These are phyloP conservation scores for Colletotrichum karsti DNA, from an alignment of 2,329 filamentous ascomycete species.

Conservation along the genomic window DNA sequence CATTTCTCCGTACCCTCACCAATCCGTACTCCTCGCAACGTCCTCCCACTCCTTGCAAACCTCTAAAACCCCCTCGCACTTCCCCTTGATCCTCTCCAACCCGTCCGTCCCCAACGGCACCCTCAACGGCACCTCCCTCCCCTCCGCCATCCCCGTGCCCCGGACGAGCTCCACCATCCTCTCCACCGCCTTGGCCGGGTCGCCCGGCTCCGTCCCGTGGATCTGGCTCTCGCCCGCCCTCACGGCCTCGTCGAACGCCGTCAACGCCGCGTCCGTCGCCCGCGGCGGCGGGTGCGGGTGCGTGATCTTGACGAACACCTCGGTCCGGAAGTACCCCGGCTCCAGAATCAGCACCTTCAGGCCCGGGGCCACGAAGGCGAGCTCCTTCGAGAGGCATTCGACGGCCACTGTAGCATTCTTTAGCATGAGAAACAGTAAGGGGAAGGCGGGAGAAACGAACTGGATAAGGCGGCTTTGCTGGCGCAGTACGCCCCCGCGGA, in stretches of 20 bases:
- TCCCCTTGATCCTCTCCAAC: slow-evolving; percentile 54
- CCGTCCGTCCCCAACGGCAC: slow-evolving; percentile 63
- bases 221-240: background rate
- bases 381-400: slow-evolving; percentile 41
- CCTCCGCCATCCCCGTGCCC: slow-evolving; percentile 47
- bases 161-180: slow-evolving; percentile 64
- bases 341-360: slow-evolving; percentile 48
- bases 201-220: slow-evolving; percentile 48
- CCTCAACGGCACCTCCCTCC: slow-evolving; percentile 50
- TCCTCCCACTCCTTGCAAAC: slow-evolving; percentile 59
- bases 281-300: background rate
- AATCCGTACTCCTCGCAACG: slow-evolving; percentile 56
- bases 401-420: slow-evolving; percentile 22
- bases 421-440: background rate
- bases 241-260: background rate
- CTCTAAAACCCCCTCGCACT: slow-evolving; percentile 57
- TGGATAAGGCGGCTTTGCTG: slow-evolving; percentile 42
- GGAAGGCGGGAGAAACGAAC: slow-evolving; percentile 16
- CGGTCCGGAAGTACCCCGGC: slow-evolving; percentile 56
- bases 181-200: slow-evolving; percentile 57
- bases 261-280: background rate
- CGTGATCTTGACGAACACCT: slow-evolving; percentile 4
- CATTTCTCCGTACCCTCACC: background rate
- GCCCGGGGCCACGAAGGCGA: slow-evolving; percentile 34
- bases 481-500: slow-evolving; percentile 41